phyloP scores from a whole-genome alignment of 2,329 filamentous ascomycete genomes.

The Paracorniculantispora psalliotae region DNA sequence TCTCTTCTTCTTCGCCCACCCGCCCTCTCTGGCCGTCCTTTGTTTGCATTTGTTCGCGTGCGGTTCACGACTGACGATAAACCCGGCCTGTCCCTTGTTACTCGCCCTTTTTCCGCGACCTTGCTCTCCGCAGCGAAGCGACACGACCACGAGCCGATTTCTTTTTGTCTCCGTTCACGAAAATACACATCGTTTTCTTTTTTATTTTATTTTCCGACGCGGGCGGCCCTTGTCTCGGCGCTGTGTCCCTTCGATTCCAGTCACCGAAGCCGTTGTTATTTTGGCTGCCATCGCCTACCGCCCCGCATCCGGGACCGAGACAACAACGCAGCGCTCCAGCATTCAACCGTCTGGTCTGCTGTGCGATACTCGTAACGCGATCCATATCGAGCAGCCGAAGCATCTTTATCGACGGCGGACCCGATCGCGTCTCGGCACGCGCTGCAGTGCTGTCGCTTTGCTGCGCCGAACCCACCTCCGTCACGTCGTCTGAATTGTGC shows the following conservation, averaged over 20 bases:
- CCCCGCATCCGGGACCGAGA: slow-evolving; percentile 7
- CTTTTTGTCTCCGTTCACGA: not conserved
- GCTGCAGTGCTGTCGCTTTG: not conserved
- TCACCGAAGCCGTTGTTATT: not conserved
- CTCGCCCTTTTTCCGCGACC: not conserved
- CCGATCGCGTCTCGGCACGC: not conserved
- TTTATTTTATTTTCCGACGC: not conserved
- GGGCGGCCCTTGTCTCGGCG: not conserved
- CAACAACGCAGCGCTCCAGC: not conserved
- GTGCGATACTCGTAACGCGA: not conserved
- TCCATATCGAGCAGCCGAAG: not conserved
- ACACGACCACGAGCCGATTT: not conserved
- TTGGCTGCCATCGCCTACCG: not conserved
- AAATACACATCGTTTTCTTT: not conserved
- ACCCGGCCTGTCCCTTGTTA: not conserved
- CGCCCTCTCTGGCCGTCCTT: not conserved
- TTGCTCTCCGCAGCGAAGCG: not conserved
- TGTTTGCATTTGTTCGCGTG: slow-evolving; percentile 9
- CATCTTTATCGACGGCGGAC: not conserved
- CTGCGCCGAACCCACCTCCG: not conserved
- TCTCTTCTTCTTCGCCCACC: slow-evolving; percentile 3
- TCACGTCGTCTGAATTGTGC: not conserved
- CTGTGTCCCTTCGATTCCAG: not conserved
- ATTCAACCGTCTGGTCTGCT: not conserved
- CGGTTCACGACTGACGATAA: slow-evolving; percentile 8